Conservation (phyloP, 208 protist species). For the Leishmania guyanensis region DNA sequence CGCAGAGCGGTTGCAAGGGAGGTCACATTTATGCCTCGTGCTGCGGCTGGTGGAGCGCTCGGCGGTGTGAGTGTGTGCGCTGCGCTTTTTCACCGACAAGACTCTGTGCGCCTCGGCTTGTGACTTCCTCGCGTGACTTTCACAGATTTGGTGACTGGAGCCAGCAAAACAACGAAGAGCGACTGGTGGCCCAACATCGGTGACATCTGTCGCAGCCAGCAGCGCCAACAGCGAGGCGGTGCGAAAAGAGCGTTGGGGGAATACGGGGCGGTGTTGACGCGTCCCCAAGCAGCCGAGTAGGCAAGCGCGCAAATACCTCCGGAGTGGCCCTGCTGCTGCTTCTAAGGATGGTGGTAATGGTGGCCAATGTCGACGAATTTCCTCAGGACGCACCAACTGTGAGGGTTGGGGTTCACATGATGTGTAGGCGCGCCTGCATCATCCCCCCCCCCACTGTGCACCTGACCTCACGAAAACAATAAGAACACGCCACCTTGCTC, state of each 20-base stretch:
- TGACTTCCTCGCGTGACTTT: not conserved
- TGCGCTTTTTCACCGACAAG: too few relatives aligned
- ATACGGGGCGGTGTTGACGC: not conserved
- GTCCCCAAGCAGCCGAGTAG: not conserved
- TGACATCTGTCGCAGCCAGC: not conserved
- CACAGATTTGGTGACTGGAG: not conserved
- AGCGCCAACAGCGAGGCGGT: not conserved
- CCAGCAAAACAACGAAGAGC: not conserved
- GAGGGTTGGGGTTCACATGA: not conserved
- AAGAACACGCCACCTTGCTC: not conserved
- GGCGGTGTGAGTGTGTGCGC: conserved; percentile 11
- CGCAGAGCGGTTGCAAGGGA: conserved; percentile 9
- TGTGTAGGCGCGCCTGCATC: not conserved
- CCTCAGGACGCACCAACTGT: not conserved
- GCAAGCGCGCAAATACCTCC: not conserved
- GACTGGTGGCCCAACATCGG: not conserved
- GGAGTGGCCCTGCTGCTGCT: not conserved
- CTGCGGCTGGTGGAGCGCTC: conserved; percentile 23
- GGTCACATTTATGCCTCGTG: not conserved
- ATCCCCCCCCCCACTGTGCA: not conserved
- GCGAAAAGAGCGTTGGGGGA: not conserved
- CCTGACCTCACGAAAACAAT: not conserved
- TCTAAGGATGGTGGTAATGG: not conserved
- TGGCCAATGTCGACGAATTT: not conserved
- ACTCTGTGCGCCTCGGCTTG: too few relatives aligned